Conservation (phyloP, 495 filamentous ascomycete genomes). For the Podospora pseudocomata region DNA sequence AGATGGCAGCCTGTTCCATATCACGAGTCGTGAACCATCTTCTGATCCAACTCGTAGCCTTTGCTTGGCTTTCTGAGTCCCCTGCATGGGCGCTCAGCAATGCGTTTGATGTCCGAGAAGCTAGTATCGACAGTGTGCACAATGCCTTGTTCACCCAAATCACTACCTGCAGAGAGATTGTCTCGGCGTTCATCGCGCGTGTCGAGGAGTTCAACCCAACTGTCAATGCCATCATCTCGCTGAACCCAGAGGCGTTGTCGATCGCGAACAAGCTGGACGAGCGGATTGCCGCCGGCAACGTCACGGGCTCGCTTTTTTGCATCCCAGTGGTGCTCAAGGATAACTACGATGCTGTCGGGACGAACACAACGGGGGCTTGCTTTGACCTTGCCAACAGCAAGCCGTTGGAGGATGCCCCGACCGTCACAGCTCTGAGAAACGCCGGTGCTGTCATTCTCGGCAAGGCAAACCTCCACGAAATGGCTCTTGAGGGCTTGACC, state of each 20-base stretch:
- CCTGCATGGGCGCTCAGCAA: conserved; percentile 8
- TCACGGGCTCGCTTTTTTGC: conserved; percentile 48
- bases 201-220: conserved; percentile 54
- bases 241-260: conserved; percentile 49
- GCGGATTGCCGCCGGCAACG: conserved; percentile 42
- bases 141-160: conserved; percentile 45
- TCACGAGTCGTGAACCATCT: not conserved
- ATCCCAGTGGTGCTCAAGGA: conserved; percentile 63
- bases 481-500: conserved; percentile 59
- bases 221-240: conserved; percentile 54
- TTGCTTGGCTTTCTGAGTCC: not conserved
- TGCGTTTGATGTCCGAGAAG: conserved; percentile 50
- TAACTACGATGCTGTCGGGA: conserved; percentile 53
- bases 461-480: conserved; percentile 62
- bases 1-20: not conserved
- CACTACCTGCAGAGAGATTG: conserved; percentile 49
- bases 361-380: conserved; percentile 55
- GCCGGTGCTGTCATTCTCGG: conserved; percentile 64
- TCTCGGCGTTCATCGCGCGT: conserved; percentile 53
- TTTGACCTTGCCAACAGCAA: conserved; percentile 43
- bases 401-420: conserved; percentile 46
- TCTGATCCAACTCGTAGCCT: not conserved
- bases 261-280: conserved; percentile 48
- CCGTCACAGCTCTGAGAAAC: conserved; percentile 47
- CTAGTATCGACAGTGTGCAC: conserved; percentile 55